A percentile compares a stretch with the other conserved stretches of the same genome.
Evolutionary conservation across 352 stramenopile species (phyloP).

Genomic region (Pythium graminicola): DNA sequence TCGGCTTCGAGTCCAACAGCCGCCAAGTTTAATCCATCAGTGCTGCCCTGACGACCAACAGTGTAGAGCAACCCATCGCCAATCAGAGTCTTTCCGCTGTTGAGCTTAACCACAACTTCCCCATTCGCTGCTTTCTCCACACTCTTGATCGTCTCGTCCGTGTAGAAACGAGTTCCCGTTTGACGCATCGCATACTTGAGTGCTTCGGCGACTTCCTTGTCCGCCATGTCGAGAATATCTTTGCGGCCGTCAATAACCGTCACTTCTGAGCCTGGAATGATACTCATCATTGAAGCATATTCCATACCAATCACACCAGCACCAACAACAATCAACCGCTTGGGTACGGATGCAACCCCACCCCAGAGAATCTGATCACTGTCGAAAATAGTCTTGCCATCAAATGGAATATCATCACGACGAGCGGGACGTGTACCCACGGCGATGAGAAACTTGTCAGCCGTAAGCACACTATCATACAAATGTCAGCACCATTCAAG

Average conservation of each 20-base stretch:
- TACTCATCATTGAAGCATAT: slow-evolving; percentile 89
- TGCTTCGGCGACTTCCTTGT: slow-evolving; percentile 81
- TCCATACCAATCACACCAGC: slow-evolving; percentile 90
- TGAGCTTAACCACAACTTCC: slow-evolving; percentile 72
- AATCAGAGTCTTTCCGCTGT: slow-evolving; percentile 82
- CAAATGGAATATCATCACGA: slow-evolving; percentile 77
- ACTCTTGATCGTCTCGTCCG: slow-evolving; percentile 70
- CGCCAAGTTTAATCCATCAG: slow-evolving; percentile 75
- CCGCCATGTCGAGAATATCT: slow-evolving; percentile 85
- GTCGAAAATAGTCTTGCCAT: slow-evolving; percentile 82
- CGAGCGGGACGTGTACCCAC: slow-evolving; percentile 80
- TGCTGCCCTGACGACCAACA: slow-evolving; percentile 82
- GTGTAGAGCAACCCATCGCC: slow-evolving; percentile 83
- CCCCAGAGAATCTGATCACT: slow-evolving; percentile 84
- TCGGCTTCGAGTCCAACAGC: slow-evolving; percentile 71
- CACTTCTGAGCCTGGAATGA: slow-evolving; percentile 84
- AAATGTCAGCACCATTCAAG: background rate
- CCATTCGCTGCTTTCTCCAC: slow-evolving; percentile 56
- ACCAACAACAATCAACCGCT: slow-evolving; percentile 75
- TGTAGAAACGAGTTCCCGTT: slow-evolving; percentile 80
- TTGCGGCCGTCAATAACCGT: slow-evolving; percentile 86
- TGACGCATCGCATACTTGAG: slow-evolving; percentile 87
- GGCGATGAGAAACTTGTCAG: slow-evolving; percentile 81
- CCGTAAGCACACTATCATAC: slow-evolving; percentile 54
- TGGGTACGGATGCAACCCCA: slow-evolving; percentile 59